phyloP scores from a whole-genome alignment of 148 eudicot species.

The Cornus controversa region DNA sequence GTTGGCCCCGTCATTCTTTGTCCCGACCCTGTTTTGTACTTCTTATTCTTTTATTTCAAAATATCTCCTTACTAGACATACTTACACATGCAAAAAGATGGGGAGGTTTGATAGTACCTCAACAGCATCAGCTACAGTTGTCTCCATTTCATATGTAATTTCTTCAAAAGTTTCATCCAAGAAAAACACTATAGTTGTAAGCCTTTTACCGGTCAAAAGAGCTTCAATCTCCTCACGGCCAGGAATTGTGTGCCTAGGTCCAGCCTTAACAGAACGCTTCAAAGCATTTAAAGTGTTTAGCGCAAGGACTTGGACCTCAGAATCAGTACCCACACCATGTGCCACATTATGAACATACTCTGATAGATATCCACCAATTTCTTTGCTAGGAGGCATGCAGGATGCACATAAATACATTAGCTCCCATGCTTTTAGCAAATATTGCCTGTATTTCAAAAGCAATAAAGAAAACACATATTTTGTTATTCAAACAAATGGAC shows the following conservation, averaged over 20 bases:
- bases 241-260: conserved; percentile 88
- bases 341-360: conserved; percentile 92
- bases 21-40: background rate
- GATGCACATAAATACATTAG: conserved; percentile 96
- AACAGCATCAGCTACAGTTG: conserved; percentile 95
- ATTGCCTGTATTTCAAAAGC: conserved; percentile 51
- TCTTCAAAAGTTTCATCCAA: conserved; percentile 99
- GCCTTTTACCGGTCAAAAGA: conserved; percentile 76
- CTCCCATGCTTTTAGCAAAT: conserved; percentile 88
- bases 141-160: conserved; percentile 91
- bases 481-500: background rate
- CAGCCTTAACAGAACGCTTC: conserved; percentile 88
- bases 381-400: conserved; percentile 99
- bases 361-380: conserved; percentile 86
- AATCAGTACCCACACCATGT: conserved; percentile 54
- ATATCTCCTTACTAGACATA: background rate
- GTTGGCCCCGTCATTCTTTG: background rate
- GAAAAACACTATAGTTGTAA: conserved; percentile 94
- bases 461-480: conserved; percentile 9
- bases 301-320: conserved; percentile 79
- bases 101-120: conserved; percentile 52
- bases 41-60: background rate
- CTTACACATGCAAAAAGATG: conserved; percentile 2
- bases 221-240: conserved; percentile 96
- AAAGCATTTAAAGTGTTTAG: conserved; percentile 82